Evolutionary conservation across 2,329 filamentous ascomycete genomes (phyloP).

Genomic region (Aureobasidium melanogenum): DNA sequence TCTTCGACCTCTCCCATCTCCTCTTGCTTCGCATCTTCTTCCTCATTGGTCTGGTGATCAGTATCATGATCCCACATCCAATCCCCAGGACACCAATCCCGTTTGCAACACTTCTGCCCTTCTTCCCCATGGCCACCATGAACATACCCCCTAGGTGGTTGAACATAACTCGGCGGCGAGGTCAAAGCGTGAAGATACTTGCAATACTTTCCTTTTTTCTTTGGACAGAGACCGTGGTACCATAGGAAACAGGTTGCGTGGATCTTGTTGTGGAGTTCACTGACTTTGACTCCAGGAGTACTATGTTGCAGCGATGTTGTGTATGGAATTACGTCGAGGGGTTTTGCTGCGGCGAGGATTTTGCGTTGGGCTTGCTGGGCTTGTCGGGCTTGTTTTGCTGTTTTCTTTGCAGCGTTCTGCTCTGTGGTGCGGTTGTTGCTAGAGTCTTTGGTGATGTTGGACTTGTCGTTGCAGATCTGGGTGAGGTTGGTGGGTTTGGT

Average conservation of each 20-base stretch:
- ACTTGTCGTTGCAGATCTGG: too few relatives aligned
- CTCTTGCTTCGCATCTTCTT: too few relatives aligned
- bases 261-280: too few relatives aligned
- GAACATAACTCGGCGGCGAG: conserved; percentile 14
- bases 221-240: too few relatives aligned
- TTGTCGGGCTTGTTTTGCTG: background rate
- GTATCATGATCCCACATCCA: background rate
- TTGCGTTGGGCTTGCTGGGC: background rate
- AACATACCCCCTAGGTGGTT: conserved; percentile 16
- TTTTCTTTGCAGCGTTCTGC: background rate
- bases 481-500: too few relatives aligned
- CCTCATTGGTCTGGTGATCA: background rate
- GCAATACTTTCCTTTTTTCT: too few relatives aligned
- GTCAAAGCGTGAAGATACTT: conserved; percentile 13
- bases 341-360: background rate
- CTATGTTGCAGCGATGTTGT: too few relatives aligned
- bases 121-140: conserved; percentile 15
- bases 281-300: too few relatives aligned
- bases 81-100: conserved; percentile 19
- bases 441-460: too few relatives aligned
- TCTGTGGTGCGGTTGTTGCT: too few relatives aligned
- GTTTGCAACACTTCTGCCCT: conserved; percentile 12
- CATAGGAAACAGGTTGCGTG: conserved; percentile 17
- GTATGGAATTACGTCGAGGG: too few relatives aligned
- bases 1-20: too few relatives aligned